phyloP scores from a whole-genome alignment of 352 stramenopile genomes.

The Phytopythium helicoides region DNA sequence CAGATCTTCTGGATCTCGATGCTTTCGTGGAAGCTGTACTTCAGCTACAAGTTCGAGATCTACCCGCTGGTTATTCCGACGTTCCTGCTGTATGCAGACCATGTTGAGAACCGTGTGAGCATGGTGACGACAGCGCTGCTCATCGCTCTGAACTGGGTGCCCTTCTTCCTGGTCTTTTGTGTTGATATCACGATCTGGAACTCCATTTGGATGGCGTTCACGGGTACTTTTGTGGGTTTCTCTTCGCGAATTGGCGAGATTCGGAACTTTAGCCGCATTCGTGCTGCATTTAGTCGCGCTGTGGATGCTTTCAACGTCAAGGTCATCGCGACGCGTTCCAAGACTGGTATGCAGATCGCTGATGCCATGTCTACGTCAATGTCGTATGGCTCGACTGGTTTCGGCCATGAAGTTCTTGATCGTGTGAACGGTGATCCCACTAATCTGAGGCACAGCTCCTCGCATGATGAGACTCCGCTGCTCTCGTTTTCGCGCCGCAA shows the following conservation, averaged over 20 bases:
- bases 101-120: slow-evolving; percentile 86
- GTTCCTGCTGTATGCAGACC: slow-evolving; percentile 96
- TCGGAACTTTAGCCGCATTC: slow-evolving; percentile 88
- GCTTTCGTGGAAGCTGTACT: slow-evolving; percentile 96
- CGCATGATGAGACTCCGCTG: slow-evolving; percentile 68
- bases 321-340: slow-evolving; percentile 74
- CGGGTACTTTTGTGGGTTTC: slow-evolving; percentile 96
- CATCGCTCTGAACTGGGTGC: slow-evolving; percentile 95
- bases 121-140: slow-evolving; percentile 86
- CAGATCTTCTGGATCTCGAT: slow-evolving; percentile 95
- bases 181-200: slow-evolving; percentile 99
- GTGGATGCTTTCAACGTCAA: slow-evolving; percentile 87
- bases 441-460: slow-evolving; percentile 7
- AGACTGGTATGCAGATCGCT: slow-evolving; percentile 62
- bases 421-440: slow-evolving; percentile 41
- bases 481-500: slow-evolving; percentile 86
- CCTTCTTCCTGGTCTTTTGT: slow-evolving; percentile 97
- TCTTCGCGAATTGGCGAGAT: slow-evolving; percentile 96
- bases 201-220: slow-evolving; percentile 96
- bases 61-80: slow-evolving; percentile 94
- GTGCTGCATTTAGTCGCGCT: slow-evolving; percentile 81
- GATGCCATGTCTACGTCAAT: slow-evolving; percentile 22
- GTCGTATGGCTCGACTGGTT: slow-evolving; percentile 46
- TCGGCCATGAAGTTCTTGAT: slow-evolving; percentile 61
- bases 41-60: slow-evolving; percentile 99